Conservation (phyloP, 2,329 filamentous ascomycete genomes). For the Aspergillus fischeri region DNA sequence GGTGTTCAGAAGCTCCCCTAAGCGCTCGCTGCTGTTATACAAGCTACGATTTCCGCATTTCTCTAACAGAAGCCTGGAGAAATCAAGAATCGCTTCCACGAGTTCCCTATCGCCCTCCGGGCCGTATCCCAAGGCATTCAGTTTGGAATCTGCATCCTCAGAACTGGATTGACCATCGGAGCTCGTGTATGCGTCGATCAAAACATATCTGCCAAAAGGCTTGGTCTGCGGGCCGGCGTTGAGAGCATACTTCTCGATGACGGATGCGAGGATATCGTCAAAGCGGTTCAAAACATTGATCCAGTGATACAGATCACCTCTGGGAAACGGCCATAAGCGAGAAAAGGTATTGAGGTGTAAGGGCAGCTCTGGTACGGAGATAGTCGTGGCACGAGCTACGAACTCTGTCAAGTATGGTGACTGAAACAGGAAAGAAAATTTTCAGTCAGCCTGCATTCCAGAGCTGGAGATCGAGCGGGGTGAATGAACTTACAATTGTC, state of each 20-base stretch:
- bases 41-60: slow-evolving; percentile 96
- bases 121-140: slow-evolving; percentile 60
- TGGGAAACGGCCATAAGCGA: slow-evolving; percentile 86
- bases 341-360: slow-evolving; percentile 75
- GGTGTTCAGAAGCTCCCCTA: slow-evolving; percentile 85
- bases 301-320: slow-evolving; percentile 97
- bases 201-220: slow-evolving; percentile 56
- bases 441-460: slow-evolving; percentile 17
- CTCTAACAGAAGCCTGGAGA: slow-evolving; percentile 82
- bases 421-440: slow-evolving; percentile 44
- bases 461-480: slow-evolving; percentile 6
- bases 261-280: slow-evolving; percentile 78
- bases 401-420: slow-evolving; percentile 84
- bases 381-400: slow-evolving; percentile 61
- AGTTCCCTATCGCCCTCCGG: slow-evolving; percentile 75
- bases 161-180: slow-evolving; percentile 55
- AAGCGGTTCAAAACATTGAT: slow-evolving; percentile 91
- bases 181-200: slow-evolving; percentile 49
- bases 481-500: slow-evolving; percentile 42
- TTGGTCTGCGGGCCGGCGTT: slow-evolving; percentile 74
- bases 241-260: slow-evolving; percentile 76
- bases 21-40: slow-evolving; percentile 85
- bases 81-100: slow-evolving; percentile 73
- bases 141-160: slow-evolving; percentile 50
- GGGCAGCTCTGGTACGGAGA: slow-evolving; percentile 71